Base-by-base conservation (phyloP, 192 early-diverging fungal species). In the Paraglomus brasilianum region DNA sequence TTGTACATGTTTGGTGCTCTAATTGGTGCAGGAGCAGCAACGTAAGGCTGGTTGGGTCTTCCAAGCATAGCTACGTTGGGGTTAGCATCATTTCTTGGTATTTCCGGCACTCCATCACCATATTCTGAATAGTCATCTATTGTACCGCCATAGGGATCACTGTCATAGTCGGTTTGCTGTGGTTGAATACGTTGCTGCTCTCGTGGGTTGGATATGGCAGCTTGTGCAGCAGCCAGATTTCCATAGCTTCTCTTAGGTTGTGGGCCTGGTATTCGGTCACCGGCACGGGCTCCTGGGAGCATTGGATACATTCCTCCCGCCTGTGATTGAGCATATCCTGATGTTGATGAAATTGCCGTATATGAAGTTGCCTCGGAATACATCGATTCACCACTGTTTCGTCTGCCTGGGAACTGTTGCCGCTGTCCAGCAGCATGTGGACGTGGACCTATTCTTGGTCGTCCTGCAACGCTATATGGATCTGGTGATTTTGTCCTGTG, bases 341-440 rank as follows among this genome's bases (percentile, higher is more conserved):
- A n/a, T 49, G 13, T 2, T 3, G 30, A 30, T 30, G 30, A 30
- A 30, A 30, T 2, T 30, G 30, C 48, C 14, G 48, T n/a, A 49
- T n/a, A 14, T 49, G 48, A 1, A 2, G 48, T 49, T 3, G 17
- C 3, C 17, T 56, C 53, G 17, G 53, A 56, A 11, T 56, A 30
- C 21, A 56, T 30, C 11, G 53, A 56, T 56, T 17, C 17, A 6
- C 36, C 36, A 6, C 53, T 56, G 36, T 56, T 10, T 30, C 53
- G 53, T n/a, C 48, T 14, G 14, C 48, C 17, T 19, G 4, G 13
- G 17, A 49, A 49, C 17, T 49, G 53, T 19, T 56, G 11, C 1
- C 21, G 53, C 21, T 56, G 53, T 30, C 53, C 53, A 56, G 53
- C 53, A 56, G 21, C 53, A 56, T 56, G 17, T 19, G 48, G 17